Evolutionary conservation across 805 yeast genomes (phyloP).

Genomic region (Candida palmyrensis): DNA sequence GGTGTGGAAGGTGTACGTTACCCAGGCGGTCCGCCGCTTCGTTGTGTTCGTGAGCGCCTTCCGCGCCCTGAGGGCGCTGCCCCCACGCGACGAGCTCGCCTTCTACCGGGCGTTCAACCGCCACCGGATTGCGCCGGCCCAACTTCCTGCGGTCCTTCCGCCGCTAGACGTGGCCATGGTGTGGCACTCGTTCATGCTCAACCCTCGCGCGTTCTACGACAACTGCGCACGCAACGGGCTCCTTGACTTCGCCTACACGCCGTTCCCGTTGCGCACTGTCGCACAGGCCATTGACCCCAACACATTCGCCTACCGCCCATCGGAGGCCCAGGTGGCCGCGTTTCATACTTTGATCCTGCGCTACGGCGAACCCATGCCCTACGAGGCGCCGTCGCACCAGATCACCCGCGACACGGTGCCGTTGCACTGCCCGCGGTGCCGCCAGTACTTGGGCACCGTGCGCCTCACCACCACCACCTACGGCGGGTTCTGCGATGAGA

Average conservation of each 20-base stretch:
- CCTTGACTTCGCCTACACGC: slow-evolving; percentile 7
- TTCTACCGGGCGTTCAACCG: no score
- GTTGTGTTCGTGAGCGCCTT: slow-evolving; percentile 14
- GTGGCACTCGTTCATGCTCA: slow-evolving; percentile 18
- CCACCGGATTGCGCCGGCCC: background rate
- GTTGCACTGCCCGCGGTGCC: slow-evolving; percentile 13
- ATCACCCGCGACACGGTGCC: slow-evolving; percentile 5
- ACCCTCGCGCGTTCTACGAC: slow-evolving; percentile 13
- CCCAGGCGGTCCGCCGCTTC: slow-evolving; percentile 18
- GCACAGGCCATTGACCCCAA: slow-evolving; percentile 6
- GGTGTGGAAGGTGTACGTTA: slow-evolving; percentile 18
- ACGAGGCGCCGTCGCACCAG: slow-evolving; percentile 1
- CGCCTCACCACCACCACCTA: slow-evolving; percentile 6
- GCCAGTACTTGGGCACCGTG: slow-evolving; percentile 1
- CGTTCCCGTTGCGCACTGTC: slow-evolving; percentile 8
- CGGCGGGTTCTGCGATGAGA: slow-evolving; percentile 8
- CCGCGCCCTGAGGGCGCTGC: background rate
- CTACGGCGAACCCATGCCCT: slow-evolving; percentile 1
- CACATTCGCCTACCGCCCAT: slow-evolving; percentile 7
- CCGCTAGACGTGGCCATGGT: slow-evolving; percentile 18
- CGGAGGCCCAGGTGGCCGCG: background rate
- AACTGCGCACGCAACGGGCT: slow-evolving; percentile 9
- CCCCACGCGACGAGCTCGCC: background rate
- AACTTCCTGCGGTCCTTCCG: slow-evolving; percentile 8
- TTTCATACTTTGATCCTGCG: slow-evolving; percentile 1